phyloP scores from a whole-genome alignment of 345 rosid genomes.

The Draba incana region DNA sequence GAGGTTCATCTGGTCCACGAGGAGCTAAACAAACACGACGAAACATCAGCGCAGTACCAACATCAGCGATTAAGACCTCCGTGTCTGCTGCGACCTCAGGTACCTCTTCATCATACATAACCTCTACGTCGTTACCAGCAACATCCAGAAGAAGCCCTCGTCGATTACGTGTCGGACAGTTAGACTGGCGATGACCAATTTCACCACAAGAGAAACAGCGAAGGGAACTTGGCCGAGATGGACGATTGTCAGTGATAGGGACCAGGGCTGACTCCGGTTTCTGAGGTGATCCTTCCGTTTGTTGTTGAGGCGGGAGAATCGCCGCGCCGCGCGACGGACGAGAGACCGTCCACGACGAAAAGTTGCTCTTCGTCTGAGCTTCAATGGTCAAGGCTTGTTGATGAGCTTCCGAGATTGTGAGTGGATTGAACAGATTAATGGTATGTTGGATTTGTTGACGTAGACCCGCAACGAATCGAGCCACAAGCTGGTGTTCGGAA shows the following conservation, averaged over 20 bases:
- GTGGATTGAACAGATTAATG: neutral
- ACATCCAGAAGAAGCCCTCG: neutral
- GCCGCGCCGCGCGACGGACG: neutral
- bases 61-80: too few relatives aligned
- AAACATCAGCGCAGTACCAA: neutral
- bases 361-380: neutral
- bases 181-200: neutral
- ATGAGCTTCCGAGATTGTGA: neutral
- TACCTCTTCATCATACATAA: neutral
- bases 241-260: neutral
- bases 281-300: neutral
- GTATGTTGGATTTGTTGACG: neutral
- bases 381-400: neutral
- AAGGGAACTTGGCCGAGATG: neutral
- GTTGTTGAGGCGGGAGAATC: neutral
- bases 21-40: conserved; percentile 5
- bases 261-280: neutral
- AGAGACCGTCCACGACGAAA: neutral
- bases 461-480: neutral
- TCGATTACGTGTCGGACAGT: neutral
- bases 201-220: neutral
- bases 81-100: neutral
- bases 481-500: neutral
- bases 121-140: neutral
- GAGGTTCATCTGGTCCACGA: neutral